Evolutionary conservation across 2,329 filamentous ascomycete genomes (phyloP).

Genomic region (Claviceps purpurea): DNA sequence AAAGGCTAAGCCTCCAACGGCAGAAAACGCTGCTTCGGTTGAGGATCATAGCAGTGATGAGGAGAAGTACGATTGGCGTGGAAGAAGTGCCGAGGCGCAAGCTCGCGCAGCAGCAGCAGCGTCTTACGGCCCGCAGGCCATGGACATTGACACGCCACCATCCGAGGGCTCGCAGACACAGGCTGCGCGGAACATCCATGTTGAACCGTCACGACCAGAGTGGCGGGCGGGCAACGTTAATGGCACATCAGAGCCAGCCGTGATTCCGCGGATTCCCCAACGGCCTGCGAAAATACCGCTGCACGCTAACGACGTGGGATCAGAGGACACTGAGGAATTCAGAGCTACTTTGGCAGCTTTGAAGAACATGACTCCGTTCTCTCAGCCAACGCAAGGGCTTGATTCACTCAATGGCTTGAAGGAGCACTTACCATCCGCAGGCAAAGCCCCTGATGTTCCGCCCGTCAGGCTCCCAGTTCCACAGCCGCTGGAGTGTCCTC

Average conservation of each 20-base stretch:
- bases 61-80: conserved; percentile 21
- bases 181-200: conserved; percentile 37
- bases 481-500: conserved; percentile 30
- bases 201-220: conserved; percentile 45
- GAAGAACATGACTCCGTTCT: conserved; percentile 42
- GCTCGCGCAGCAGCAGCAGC: conserved; percentile 11
- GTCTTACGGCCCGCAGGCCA: conserved; percentile 40
- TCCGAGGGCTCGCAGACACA: conserved; percentile 11
- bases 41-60: conserved; percentile 35
- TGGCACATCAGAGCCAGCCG: conserved; percentile 13
- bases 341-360: conserved; percentile 40
- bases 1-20: conserved; percentile 38
- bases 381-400: conserved; percentile 32
- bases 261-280: conserved; percentile 4
- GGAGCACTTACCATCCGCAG: conserved; percentile 43
- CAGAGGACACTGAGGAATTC: conserved; percentile 43
- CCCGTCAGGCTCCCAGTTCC: conserved; percentile 22
- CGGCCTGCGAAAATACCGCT: conserved; percentile 11
- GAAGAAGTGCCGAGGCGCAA: conserved; percentile 19
- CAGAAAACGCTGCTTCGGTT: conserved; percentile 32
- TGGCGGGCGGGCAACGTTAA: conserved; percentile 40
- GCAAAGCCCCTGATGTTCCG: conserved; percentile 30
- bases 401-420: conserved; percentile 42
- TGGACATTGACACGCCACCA: conserved; percentile 50
- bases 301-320: conserved; percentile 29